Evolutionary conservation across 768 basidiomycete genomes (phyloP), one percentile per base, ranked within the genome.

Genomic region (Tulasnella sp.): DNA sequence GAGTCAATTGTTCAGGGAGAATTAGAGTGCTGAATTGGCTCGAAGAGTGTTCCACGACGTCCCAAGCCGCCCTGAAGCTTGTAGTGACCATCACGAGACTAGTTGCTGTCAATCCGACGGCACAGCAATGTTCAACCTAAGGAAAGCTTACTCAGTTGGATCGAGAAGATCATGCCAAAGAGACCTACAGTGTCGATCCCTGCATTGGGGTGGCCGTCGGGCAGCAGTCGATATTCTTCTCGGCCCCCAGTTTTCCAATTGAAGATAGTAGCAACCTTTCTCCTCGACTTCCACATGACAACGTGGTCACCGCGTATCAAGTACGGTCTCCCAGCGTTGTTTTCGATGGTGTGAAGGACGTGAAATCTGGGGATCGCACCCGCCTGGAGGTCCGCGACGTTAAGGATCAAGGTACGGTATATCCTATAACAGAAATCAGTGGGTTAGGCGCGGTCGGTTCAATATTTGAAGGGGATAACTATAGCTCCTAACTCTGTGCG

Each of bases 161-260:
- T n/a, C 21, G 46, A 48, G 11, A 29, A n/a, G 11, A 29, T 22
- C 19, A 21, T n/a, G 46, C 19, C 27, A 11, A 11, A 11, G 21
- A 48, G 7, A 22, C 27, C 5, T 29, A 21, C 46, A 5, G 19
- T 48, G 7, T 29, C 46, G 27, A 11, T 5, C 46, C 27, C 46
- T n/a, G 46, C 46, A 5, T 7, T 48, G 7, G 21, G 27, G n/a
- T 48, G 46, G 11, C n/a, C 46, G n/a, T 7, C 34, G 15, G 34
- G 15, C 5, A 38, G 34, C 34, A 29, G 11, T 5, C n/a, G 5
- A 11, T 7, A 48, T 48, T 48, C 21, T 22, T 21, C 7, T 7
- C 21, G 19, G 46, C 19, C 19, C 5, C 46, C 46, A 29, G 57
- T 59, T 31, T 34, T 49, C 57, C 57, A 59, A 19, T 59, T 59